A percentile compares a stretch with the other conserved stretches of the same genome.
These are phyloP conservation scores for Westerdykella sp. DNA, from an alignment of 2,329 filamentous ascomycete species.

Conservation along the genomic window DNA sequence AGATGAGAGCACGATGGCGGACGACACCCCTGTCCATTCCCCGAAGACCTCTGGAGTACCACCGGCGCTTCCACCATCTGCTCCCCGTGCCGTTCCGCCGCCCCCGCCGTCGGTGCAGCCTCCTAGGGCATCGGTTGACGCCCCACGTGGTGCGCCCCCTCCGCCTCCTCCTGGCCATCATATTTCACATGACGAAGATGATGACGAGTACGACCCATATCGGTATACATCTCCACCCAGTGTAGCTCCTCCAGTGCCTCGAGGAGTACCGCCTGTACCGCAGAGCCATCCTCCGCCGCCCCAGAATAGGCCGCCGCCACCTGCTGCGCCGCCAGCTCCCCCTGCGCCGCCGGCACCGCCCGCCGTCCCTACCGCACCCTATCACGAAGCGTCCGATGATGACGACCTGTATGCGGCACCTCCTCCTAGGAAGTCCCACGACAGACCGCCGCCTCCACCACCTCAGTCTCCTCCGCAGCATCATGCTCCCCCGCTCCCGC, in stretches of 20 bases:
- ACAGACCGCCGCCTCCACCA: conserved; percentile 32
- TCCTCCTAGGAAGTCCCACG: conserved; percentile 31
- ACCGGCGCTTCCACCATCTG: conserved; percentile 31
- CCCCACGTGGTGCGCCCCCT: conserved; percentile 61
- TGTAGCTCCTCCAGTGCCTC: conserved; percentile 23
- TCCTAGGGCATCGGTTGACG: conserved; percentile 61
- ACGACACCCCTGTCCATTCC: conserved; percentile 48
- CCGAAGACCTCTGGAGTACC: conserved; percentile 28
- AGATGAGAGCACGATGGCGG: conserved; percentile 56
- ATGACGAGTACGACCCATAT: conserved; percentile 66
- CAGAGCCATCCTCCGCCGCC: conserved; percentile 24
- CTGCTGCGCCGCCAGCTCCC: conserved; percentile 25
- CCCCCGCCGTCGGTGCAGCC: conserved; percentile 51
- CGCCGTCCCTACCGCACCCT: conserved; percentile 6
- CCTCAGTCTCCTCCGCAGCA: conserved; percentile 32
- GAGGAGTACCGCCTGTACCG: conserved; percentile 29
- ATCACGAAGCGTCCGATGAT: conserved; percentile 27
- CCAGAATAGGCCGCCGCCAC: conserved; percentile 34
- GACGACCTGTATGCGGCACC: conserved; percentile 36
- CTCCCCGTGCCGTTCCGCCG: conserved; percentile 45
- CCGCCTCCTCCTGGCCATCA: conserved; percentile 47
- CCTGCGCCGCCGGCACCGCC: conserved; percentile 23
- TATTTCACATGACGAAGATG: conserved; percentile 25
- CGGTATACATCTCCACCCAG: conserved; percentile 42
- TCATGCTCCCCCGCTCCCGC: conserved; percentile 32